Conservation (phyloP, 2,329 filamentous ascomycete species). For the Diaporthe sp. region DNA sequence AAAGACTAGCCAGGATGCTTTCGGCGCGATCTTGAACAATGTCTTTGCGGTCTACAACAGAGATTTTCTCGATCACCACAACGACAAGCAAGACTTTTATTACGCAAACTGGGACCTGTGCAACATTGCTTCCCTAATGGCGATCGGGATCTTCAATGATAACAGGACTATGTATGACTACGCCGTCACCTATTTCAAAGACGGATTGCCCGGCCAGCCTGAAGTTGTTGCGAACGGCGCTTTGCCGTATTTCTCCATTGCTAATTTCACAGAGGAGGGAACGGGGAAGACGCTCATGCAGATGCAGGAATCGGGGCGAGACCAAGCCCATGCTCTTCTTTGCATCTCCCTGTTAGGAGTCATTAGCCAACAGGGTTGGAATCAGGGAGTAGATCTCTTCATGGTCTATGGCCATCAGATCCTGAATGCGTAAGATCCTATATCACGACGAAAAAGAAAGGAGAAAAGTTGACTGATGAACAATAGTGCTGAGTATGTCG, state of each 20-base stretch:
- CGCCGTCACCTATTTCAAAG: slow-evolving; percentile 51
- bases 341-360: not conserved
- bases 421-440: not conserved
- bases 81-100: slow-evolving; percentile 42
- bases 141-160: slow-evolving; percentile 53
- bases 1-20: not conserved
- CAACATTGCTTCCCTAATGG: slow-evolving; percentile 52
- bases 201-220: slow-evolving; percentile 40
- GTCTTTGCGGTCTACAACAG: slow-evolving; percentile 49
- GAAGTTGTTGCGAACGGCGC: slow-evolving; percentile 10
- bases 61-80: slow-evolving; percentile 49
- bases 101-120: slow-evolving; percentile 49
- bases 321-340: slow-evolving; percentile 2
- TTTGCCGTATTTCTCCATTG: slow-evolving; percentile 5
- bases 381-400: not conserved
- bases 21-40: slow-evolving; percentile 47
- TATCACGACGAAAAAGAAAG: not conserved
- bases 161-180: slow-evolving; percentile 53
- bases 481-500: slow-evolving; percentile 51
- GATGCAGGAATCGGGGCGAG: slow-evolving; percentile 14
- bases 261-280: slow-evolving; percentile 4
- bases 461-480: not conserved
- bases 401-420: slow-evolving; percentile 1
- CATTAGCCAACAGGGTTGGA: slow-evolving; percentile 9
- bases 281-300: not conserved